A percentile compares a stretch with the other conserved stretches of the same genome.
These are phyloP conservation scores for Fallopia convolvulus DNA, from an alignment of 148 eudicot species.

Conservation along the genomic window DNA sequence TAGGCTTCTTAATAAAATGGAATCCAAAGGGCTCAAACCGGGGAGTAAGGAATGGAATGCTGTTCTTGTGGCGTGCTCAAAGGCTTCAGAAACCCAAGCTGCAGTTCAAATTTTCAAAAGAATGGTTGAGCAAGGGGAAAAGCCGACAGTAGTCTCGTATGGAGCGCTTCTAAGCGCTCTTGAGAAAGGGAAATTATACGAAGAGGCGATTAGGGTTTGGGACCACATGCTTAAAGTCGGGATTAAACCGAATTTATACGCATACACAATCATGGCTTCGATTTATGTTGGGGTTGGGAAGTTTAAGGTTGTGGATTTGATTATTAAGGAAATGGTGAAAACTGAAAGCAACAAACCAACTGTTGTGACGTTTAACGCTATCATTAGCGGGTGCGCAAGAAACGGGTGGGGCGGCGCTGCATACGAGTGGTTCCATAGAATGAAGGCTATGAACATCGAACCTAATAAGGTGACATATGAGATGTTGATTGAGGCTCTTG, in stretches of 20 bases:
- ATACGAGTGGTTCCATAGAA: slow-evolving; percentile 71
- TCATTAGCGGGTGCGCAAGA: slow-evolving; percentile 57
- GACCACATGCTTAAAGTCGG: slow-evolving; percentile 80
- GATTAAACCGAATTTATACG: slow-evolving; percentile 62
- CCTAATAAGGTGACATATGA: slow-evolving; percentile 78
- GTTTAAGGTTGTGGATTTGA: slow-evolving; percentile 47
- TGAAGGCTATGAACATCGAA: slow-evolving; percentile 42
- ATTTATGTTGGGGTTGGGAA: slow-evolving; percentile 67
- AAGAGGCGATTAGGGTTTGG: slow-evolving; percentile 76
- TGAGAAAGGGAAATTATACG: slow-evolving; percentile 75
- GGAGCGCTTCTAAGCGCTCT: slow-evolving; percentile 94
- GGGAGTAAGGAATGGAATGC: slow-evolving; percentile 85
- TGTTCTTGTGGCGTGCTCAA: slow-evolving; percentile 92
- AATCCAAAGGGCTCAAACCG: slow-evolving; percentile 76
- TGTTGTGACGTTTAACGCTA: slow-evolving; percentile 87
- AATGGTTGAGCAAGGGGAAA: slow-evolving; percentile 79
- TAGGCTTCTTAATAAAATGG: slow-evolving; percentile 78
- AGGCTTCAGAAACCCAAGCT: slow-evolving; percentile 82
- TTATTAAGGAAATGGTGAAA: slow-evolving; percentile 59
- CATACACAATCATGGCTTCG: slow-evolving; percentile 92
- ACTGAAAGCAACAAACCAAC: slow-evolving; percentile 47
- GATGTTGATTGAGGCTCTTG: slow-evolving; percentile 63
- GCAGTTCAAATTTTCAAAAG: slow-evolving; percentile 70
- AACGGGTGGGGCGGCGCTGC: slow-evolving; percentile 53
- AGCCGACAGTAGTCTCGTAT: slow-evolving; percentile 72